Evolutionary conservation across 139 green algal species (phyloP).

Genomic region (Tetradesmus lagerheimii): DNA sequence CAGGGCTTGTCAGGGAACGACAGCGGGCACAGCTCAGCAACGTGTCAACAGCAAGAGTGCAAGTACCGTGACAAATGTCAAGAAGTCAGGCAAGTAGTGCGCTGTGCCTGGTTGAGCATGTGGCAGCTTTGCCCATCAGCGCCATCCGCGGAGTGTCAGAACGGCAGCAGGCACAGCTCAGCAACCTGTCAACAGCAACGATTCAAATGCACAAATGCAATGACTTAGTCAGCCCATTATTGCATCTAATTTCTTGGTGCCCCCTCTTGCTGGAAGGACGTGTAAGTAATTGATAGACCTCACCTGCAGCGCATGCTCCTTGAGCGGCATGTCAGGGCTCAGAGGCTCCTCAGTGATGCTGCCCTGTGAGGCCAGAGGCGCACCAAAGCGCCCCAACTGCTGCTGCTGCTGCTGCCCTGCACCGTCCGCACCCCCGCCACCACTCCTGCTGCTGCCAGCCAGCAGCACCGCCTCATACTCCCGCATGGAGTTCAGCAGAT

Average conservation of each 20-base stretch:
- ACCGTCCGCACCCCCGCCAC: background rate
- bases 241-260: too few relatives aligned
- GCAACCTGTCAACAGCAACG: conserved; percentile 50
- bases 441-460: conserved; percentile 3
- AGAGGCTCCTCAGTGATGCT: conserved; percentile 41
- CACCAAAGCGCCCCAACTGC: background rate
- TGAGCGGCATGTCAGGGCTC: conserved; percentile 73
- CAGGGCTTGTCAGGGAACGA: conserved; percentile 81
- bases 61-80: too few relatives aligned
- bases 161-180: conserved; percentile 75
- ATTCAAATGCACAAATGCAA: too few relatives aligned
- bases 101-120: too few relatives aligned
- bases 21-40: conserved; percentile 77
- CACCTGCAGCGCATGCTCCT: conserved; percentile 82
- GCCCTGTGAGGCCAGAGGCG: background rate
- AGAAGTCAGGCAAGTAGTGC: too few relatives aligned
- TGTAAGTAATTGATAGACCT: too few relatives aligned
- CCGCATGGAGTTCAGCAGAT: conserved; percentile 71
- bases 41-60: background rate
- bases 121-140: too few relatives aligned
- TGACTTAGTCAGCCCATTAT: too few relatives aligned
- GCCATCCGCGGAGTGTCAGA: conserved; percentile 85
- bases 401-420: conserved; percentile 1
- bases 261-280: too few relatives aligned
- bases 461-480: conserved; percentile 84